Evolutionary conservation across 2,329 filamentous ascomycete species (phyloP).

Genomic region (Alternaria dauci): DNA sequence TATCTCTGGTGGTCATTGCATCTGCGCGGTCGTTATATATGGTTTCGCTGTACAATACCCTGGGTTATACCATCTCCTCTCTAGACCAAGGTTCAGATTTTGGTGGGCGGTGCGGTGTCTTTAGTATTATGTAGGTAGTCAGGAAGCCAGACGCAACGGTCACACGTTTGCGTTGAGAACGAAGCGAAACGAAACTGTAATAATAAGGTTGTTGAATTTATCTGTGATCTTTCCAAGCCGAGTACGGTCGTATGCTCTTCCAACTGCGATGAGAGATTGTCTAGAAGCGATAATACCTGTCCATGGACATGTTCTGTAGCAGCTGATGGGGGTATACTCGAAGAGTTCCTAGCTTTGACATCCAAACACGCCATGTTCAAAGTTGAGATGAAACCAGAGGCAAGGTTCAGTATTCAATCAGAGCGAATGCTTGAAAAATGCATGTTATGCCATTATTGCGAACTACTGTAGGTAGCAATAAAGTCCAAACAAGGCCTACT

Average conservation of each 20-base stretch:
- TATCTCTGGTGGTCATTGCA: conserved; percentile 8
- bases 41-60: conserved; percentile 45
- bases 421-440: not conserved
- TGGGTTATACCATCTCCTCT: conserved; percentile 50
- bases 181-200: conserved; percentile 1
- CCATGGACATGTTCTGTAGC: not conserved
- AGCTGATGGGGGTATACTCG: not conserved
- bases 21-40: conserved; percentile 19
- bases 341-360: not conserved
- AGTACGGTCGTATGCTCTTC: no score
- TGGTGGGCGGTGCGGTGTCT: not conserved
- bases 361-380: not conserved
- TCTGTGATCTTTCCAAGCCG: not conserved
- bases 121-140: not conserved
- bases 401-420: not conserved
- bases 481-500: not conserved
- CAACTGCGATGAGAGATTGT: not conserved
- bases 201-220: not conserved
- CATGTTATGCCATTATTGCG: not conserved
- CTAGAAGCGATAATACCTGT: not conserved
- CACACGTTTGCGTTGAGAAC: not conserved
- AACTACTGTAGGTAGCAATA: not conserved
- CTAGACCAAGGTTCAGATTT: conserved; percentile 29
- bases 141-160: not conserved
- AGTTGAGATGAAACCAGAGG: not conserved